These are phyloP conservation scores for Pythium sp. DNA, from an alignment of 352 stramenopile species.

Conservation along the genomic window DNA sequence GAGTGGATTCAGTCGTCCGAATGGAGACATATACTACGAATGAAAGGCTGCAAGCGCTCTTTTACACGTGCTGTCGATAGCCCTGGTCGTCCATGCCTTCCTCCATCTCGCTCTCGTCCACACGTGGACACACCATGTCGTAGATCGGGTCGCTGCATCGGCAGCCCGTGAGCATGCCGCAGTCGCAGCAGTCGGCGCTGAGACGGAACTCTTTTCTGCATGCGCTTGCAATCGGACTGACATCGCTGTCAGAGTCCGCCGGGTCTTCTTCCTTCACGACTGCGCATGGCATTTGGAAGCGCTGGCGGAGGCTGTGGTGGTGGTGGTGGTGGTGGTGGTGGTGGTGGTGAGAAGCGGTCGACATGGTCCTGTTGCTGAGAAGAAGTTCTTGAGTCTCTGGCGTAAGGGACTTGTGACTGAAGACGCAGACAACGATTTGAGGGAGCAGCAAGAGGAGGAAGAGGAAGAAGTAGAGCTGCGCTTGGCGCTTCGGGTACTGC, in stretches of 20 bases:
- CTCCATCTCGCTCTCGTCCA: conserved; percentile 15
- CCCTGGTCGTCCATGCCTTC: conserved; percentile 37
- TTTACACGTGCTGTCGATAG: conserved; percentile 31
- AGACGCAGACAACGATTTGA: neutral
- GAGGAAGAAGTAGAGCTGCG: neutral
- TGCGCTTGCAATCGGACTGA: neutral
- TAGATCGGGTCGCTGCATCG: conserved; percentile 33
- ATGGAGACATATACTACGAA: neutral
- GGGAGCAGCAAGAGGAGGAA: neutral
- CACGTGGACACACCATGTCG: conserved; percentile 16
- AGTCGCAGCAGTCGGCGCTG: conserved; percentile 24
- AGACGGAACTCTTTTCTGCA: neutral
- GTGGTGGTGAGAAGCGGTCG: neutral
- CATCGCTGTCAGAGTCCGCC: neutral
- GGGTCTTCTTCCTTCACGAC: neutral
- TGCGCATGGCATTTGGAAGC: neutral
- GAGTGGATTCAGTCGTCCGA: no score
- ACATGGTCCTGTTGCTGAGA: neutral
- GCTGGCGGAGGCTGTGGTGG: neutral
- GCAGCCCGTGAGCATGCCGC: conserved; percentile 23
- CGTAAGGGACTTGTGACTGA: neutral
- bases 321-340: conserved; percentile 5
- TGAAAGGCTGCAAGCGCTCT: no score
- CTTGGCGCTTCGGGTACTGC: neutral
- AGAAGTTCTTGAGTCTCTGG: neutral